Conservation (phyloP, 83 land plant genomes). For the Picea abies region DNA sequence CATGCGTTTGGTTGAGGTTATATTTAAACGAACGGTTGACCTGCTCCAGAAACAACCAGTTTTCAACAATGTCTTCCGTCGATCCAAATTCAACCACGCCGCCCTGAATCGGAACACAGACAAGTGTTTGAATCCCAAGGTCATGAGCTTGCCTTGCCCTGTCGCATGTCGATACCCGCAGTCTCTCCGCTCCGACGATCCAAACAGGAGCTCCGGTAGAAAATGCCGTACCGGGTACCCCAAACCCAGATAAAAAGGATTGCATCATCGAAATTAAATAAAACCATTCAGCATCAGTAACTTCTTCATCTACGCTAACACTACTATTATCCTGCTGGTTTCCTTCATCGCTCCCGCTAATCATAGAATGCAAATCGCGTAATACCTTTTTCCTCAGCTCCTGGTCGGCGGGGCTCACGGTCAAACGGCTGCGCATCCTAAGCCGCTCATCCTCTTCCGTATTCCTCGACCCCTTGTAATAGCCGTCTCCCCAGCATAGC, state of each 20-base stretch:
- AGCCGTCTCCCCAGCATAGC: conserved; percentile 26
- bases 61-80: conserved; percentile 21
- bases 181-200: conserved; percentile 18
- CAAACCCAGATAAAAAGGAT: conserved; percentile 6
- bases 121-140: conserved; percentile 25
- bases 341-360: neutral
- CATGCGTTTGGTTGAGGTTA: neutral
- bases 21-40: conserved; percentile 1
- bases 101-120: conserved; percentile 21
- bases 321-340: neutral
- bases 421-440: conserved; percentile 11
- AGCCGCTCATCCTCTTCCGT: conserved; percentile 15
- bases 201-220: conserved; percentile 1
- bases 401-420: conserved; percentile 2
- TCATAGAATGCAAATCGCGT: conserved; percentile 12
- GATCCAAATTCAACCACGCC: conserved; percentile 42
- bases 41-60: conserved; percentile 18
- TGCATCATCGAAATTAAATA: conserved; percentile 24
- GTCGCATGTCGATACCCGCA: conserved; percentile 15
- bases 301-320: conserved; percentile 11
- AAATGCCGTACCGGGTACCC: conserved; percentile 4
- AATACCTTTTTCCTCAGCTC: conserved; percentile 4
- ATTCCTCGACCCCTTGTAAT: conserved; percentile 19
- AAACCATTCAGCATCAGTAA: conserved; percentile 28
- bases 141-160: conserved; percentile 19